Evolutionary conservation across 75 land plant species (phyloP), one percentile per base, ranked within the genome.

Genomic region (Chamaecyparis obtusa): DNA sequence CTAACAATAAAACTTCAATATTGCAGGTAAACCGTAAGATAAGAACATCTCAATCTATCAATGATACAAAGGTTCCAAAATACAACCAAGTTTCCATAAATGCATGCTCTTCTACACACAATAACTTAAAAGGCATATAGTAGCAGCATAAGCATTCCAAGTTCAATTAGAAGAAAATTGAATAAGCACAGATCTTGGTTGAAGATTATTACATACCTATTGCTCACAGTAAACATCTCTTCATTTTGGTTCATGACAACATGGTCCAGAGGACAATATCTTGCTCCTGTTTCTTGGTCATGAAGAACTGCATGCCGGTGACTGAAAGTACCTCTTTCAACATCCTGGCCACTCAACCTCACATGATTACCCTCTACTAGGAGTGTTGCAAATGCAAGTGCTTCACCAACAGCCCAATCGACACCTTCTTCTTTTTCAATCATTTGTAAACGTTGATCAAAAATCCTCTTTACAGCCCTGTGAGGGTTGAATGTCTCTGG

Each of bases 261-360:
- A 91, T 98, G 97, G 71, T 93, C 96, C 24, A 96, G 89, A 49
- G 99, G 99, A 60, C 96, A 95, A 88, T 96, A 95, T 84, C 87
- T 83, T 86, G 92, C 94, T 60, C 99, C 99, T 15, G 95, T 91
- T 83, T 91, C 94, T 82, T 98, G 99, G 77, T 98, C 99, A 92
- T 98, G 99, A 74, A 98, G 15, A 27, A 95, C 93, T 49, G 99
- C 78, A 94, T 98, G 99, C 2, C 99, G 94, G 88, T 98, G 99
- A 85, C 99, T 96, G 86, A 98, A 98, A 35, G 99, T 98, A 75
- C 99, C 99, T 90, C 99, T 90, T 86, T 96, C 99, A 51, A 98
- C 99, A 91, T 98, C 99, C 90, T 98, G 99, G 43, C 99, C 99
- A 88, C 99, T 98, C 86, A 98, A 87, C 19, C 99, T 88, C n/a